Conservation (phyloP, 176 grass and related monocot species). For the Aechmea fasciata region DNA sequence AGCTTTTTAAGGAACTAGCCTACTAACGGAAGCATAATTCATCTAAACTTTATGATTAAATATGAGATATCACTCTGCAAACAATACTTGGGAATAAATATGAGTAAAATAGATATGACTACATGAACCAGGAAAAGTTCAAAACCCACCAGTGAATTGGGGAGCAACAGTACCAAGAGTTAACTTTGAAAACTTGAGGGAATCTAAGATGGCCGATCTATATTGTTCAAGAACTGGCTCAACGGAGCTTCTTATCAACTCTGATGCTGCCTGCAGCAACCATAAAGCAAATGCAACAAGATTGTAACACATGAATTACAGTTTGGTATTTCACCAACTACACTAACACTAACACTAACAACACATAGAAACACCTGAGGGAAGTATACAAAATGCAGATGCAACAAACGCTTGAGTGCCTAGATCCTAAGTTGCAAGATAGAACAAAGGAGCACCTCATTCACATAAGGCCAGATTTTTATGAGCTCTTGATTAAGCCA, state of each 20-base stretch:
- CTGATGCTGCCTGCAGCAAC: conserved; percentile 65
- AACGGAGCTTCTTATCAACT: conserved; percentile 75
- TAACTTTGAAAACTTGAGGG: conserved; percentile 87
- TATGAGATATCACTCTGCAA: not conserved
- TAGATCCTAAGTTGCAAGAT: not conserved
- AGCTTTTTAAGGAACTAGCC: not conserved
- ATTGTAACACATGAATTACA: not conserved
- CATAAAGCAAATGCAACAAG: conserved; percentile 23
- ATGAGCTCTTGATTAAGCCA: conserved; percentile 87
- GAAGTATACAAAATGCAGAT: not conserved
- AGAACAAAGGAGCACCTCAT: conserved; percentile 37
- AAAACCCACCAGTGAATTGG: conserved; percentile 75
- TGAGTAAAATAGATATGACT: not conserved
- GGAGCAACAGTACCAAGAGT: conserved; percentile 97
- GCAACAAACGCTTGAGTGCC: not conserved
- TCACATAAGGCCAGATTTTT: conserved; percentile 94
- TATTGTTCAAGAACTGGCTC: conserved; percentile 95
- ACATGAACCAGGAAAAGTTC: not conserved
- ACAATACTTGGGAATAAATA: not conserved
- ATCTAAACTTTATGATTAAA: not conserved
- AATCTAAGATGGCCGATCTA: conserved; percentile 60
- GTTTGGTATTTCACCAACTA: not conserved
- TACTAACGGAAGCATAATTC: not conserved
- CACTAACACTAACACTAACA: not conserved
- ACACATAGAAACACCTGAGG: not conserved